Evolutionary conservation across 371 early-diverging fungal genomes (phyloP), one percentile per base, ranked within the genome.

Genomic region (Apophysomyces elegans): DNA sequence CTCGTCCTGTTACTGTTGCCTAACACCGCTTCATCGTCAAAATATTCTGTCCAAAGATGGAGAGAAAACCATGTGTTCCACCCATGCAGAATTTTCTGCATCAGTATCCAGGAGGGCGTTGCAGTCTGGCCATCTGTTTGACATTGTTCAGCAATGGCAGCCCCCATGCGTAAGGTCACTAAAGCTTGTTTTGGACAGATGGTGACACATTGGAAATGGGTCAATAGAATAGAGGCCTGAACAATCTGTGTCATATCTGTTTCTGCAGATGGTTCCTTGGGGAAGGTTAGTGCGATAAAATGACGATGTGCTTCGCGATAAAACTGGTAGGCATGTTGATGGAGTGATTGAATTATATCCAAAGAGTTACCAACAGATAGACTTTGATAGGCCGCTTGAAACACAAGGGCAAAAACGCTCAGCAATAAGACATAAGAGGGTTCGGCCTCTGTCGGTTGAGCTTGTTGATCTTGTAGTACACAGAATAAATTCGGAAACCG

Each of bases 191-290:
- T 72, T 62, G 76, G 71, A 18, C 63, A 46, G 12, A 76, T 63
- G 5, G 72, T 71, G 26, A 67, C 61, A 21, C 79, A 77, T 41
- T 77, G 74, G 47, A 75, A 81, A 47, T 81, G 81, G 11, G 74
- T 57, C 6, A 81, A 66, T 4, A 81, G 50, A 8, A 81, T 63
- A 14, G 81, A 58, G 0, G 73, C 65, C 8, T 71, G 72, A 1
- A 67, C 36, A 0, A 81, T 16, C 63, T 14, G 26, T 69, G 35
- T 14, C 56, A 21, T 12, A 60, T 37, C 6, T 26, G 16, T 26
- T 18, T 67, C 61, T 14, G 59, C 44, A 7, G 32, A 26, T 26
- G 56, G 50, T 63, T 57, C 7, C 7, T 56, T 37, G 14, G 71
- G 66, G 57, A 74, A 78, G 26, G 66, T 66, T 0, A 50, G n/a